Base-by-base conservation (phyloP, 306 rosid species). In the Vigna angularis region DNA sequence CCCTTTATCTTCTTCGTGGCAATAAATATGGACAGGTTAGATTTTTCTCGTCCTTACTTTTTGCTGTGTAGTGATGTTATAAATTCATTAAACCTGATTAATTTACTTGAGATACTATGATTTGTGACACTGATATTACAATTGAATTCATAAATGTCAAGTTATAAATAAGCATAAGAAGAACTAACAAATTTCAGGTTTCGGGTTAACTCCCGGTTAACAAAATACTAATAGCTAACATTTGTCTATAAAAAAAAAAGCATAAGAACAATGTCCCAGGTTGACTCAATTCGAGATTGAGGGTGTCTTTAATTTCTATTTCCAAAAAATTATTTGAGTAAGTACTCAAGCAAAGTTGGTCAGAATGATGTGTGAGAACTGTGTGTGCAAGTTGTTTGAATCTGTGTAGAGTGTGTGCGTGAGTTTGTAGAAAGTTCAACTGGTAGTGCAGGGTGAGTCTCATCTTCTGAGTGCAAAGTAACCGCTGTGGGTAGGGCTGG, bases 1-100 rank as follows among this genome's bases (percentile, higher is more conserved):
- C 59, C 15, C 70, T 91, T 49, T 91, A 93, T 80, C 90, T 90
- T 88, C 88, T 90, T 79, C 91, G 98, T 74, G 97, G 97, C 32
- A 90, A 88, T 69, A 88, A 85, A 40, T 77, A 91, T 66, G 97
- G 90, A 77, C 72, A 77, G 97, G 97, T 92, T 76, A 28, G 63
- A 40, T 20, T 58, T n/a, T 8, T 3, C 42, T 55, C 70, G 58
- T 67, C 55, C 70, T 52, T 52, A 6, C 34, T 74, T 66, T 20
- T 66, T 22, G 44, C 63, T 48, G 22, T 45, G 9, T 50, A 24
- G 22, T 71, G 12, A 17, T 4, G 7, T 10, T 22, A 47, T 18
- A 38, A 24, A 62, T 38, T 52, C 72, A 65, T 30, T 72, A 51
- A 42, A 45, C 4, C 22, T 2, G 3, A 0, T 70, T 82, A 12